These are phyloP conservation scores for Cladophialophora bantiana DNA, from an alignment of 2,329 filamentous ascomycete genomes.

Conservation along the genomic window DNA sequence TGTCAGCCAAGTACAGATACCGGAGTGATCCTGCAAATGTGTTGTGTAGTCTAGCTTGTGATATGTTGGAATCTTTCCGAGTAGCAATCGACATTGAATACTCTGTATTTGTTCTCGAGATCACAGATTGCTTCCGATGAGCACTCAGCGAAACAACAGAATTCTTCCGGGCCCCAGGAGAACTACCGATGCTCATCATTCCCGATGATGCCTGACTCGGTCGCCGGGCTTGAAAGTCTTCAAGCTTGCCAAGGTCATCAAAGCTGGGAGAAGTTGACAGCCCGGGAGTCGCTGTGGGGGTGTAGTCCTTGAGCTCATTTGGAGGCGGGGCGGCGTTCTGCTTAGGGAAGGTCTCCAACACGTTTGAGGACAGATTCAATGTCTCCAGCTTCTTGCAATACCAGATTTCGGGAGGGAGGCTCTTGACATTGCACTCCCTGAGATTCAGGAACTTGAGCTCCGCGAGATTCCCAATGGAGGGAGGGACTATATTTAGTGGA, in stretches of 20 bases:
- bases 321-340: constrained; percentile 71
- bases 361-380: constrained; percentile 93
- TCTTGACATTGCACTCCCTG: constrained; percentile 89
- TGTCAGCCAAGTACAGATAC: constrained; percentile 89
- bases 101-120: constrained; percentile 71
- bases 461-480: constrained; percentile 84
- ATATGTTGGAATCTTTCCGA: constrained; percentile 88
- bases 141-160: constrained; percentile 84
- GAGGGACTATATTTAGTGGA: constrained; percentile 79
- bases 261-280: constrained; percentile 71
- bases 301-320: constrained; percentile 60
- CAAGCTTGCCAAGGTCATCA: constrained; percentile 75
- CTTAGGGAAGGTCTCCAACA: constrained; percentile 89
- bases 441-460: constrained; percentile 88
- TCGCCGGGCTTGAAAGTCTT: constrained; percentile 70
- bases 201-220: constrained; percentile 85
- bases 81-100: constrained; percentile 63
- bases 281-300: constrained; percentile 55
- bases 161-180: constrained; percentile 75
- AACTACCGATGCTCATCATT: constrained; percentile 75
- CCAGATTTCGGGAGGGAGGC: constrained; percentile 93
- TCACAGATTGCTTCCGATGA: constrained; percentile 82
- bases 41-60: constrained; percentile 72
- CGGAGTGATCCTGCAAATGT: constrained; percentile 89
- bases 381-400: constrained; percentile 89